Base-by-base conservation (phyloP, 2,329 filamentous ascomycete genomes). In the Rutstroemia sp. region DNA sequence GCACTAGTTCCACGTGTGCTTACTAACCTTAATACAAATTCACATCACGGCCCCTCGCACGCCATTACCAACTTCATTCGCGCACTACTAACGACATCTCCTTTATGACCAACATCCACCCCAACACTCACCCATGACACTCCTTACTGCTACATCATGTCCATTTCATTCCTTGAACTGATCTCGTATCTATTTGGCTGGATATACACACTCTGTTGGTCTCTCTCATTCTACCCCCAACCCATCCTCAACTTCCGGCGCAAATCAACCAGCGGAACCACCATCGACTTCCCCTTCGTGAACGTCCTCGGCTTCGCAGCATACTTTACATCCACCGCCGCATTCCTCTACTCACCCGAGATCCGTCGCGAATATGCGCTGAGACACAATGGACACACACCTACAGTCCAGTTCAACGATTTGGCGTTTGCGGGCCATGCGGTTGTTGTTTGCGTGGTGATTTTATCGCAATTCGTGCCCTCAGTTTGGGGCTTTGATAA, bases 161-260 rank as follows among this genome's bases (percentile, higher is more conserved):
- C 63, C 46, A 38, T 55, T 48, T 65, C 66, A 19, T 74, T 81
- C 61, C 76, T 84, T 57, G 63, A 69, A 30, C 64, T 76, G 57
- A 54, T 82, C 17, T 83, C 80, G 51, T 78, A 75, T 67, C 67
- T 87, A 34, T 81, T 88, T 64, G 88, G 88, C 71, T 91, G 88
- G 87, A 73, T 86, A 67, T 92, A 92, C 72, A 86, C 82, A 61
- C 61, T 84, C 49, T 83, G 81, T 71, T 94, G 92, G 92, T 92
- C 88, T 12, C 74, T 86, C 16, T 95, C 90, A 16, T 97, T 96
- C 75, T 97, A 97, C 71, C 92, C 92, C 1, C 94, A 97, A 70
- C 83, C 88, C 6, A 73, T 95, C 59, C 80, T 90, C 60, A 97
- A 96, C 77, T 86, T 79, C 70, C 77, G 76, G 30, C 86, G 90